A percentile compares a stretch with the other conserved stretches of the same genome.
These are phyloP conservation scores for Acrocalymma vagum DNA, from an alignment of 2,329 filamentous ascomycete species.

Conservation along the genomic window DNA sequence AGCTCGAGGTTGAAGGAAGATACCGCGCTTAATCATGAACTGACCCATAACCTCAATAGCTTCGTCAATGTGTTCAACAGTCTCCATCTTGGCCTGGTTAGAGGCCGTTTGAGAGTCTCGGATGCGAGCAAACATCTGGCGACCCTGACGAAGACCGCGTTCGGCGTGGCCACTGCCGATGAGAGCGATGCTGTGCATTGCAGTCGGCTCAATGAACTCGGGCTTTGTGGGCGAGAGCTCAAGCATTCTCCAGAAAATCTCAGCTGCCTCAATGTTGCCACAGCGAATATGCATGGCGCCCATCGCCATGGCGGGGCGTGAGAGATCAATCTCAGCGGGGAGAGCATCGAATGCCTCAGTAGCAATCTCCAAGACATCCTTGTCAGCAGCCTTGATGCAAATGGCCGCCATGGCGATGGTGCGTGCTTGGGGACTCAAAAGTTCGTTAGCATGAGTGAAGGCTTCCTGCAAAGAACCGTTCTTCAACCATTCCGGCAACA, in stretches of 20 bases:
- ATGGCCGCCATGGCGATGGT: conserved; percentile 75
- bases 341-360: conserved; percentile 62
- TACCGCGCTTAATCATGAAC: conserved; percentile 62
- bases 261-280: conserved; percentile 79
- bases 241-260: conserved; percentile 82
- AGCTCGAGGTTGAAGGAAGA: conserved; percentile 61
- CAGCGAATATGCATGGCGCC: conserved; percentile 86
- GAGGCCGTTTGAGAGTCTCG: conserved; percentile 66
- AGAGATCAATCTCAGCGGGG: conserved; percentile 53
- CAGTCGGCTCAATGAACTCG: conserved; percentile 83
- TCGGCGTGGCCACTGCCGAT: conserved; percentile 84
- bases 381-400: conserved; percentile 81
- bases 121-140: conserved; percentile 87
- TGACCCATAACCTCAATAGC: conserved; percentile 75
- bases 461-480: conserved; percentile 76
- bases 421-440: conserved; percentile 66
- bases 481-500: conserved; percentile 80
- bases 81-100: conserved; percentile 59
- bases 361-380: conserved; percentile 74
- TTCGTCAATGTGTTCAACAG: conserved; percentile 85
- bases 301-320: conserved; percentile 76
- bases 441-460: conserved; percentile 73
- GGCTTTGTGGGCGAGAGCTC: conserved; percentile 67
- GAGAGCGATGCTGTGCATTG: conserved; percentile 90
- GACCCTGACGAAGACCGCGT: conserved; percentile 81